Evolutionary conservation across 371 early-diverging fungal genomes (phyloP), one percentile per base, ranked within the genome.

Genomic region (Mucor lusitanicus): DNA sequence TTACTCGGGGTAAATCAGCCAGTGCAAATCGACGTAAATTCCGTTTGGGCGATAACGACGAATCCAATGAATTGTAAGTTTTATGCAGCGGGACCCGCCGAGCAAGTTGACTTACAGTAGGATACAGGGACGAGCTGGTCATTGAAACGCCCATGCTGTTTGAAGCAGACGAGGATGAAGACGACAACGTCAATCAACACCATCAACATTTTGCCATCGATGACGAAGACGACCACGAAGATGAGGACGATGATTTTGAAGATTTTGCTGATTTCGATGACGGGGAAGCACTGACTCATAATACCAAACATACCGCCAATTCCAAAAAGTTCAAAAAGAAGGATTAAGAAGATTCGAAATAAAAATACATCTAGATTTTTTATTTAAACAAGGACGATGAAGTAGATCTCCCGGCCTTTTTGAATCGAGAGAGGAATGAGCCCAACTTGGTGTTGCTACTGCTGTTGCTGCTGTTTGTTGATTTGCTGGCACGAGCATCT

Each of bases 41-140:
- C 15, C 77, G 82, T 28, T 58, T 82, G 54, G 77, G 66, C 33
- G 80, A 83, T 59, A 73, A 72, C 54, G 77, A 79, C 55, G 83
- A 83, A 55, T 72, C 72, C 7, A 83, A 83, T 54, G 83, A 83
- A 67, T 59, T 83, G 83, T 82, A 74, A 74, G 77, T 73, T 5
- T 53, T 3, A 27, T 27, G 40, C 40, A 5, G 17, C 3, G 37
- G 33, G 33, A 8, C 1, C 8, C 33, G n/a, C 7, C 3, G 8
- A 33, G 7, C 4, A 33, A 8, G 1, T 33, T 33, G 4, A 33
- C 33, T 33, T 33, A 33, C 8, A 8, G 1, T 33, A 33, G 1
- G 8, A 11, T 25, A 27, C 44, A 83, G 83, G 59, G 83, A 83
- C 53, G 83, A 83, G 54, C 65, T 83, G 9, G 83, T 83, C 0